Evolutionary conservation across 1,139 yeast species (phyloP), one percentile per base, ranked within the genome.

Genomic region (Lodderomyces pseudojiufengensis): DNA sequence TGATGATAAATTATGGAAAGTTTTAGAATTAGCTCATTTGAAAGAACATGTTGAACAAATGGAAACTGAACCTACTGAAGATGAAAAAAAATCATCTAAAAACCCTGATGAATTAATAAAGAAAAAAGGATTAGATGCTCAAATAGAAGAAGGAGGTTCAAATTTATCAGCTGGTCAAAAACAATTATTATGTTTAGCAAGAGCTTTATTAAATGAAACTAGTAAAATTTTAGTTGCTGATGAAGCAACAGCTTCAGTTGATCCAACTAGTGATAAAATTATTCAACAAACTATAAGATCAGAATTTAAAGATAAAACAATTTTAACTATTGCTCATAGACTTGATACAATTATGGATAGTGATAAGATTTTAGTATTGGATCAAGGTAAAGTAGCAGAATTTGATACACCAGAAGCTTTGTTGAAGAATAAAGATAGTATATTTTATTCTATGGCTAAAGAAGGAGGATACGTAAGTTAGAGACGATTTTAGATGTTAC

Each of bases 181-280:
- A 33, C 95, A 85, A 57, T 62, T 85, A 36, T 63, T 85, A 56
- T 84, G 92, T 48, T 61, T 85, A 21, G 86, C 90, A 0, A 69
- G 95, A 39, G 94, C 90, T 0, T 63, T 85, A 34, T 63, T 84
- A 44, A 59, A 51, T 40, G 70, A 73, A n/a, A 78, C 88, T 2
- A 45, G 48, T 24, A 78, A 73, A 43, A 75, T 85, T 22, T 62
- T 85, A 42, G 75, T 85, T 13, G 61, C 85, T 35, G 95, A 85
- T 52, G 95, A 85, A 58, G 95, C 95, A 1, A 85, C 95, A 0
- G 90, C 95, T 0, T 84, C 92, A 3, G 92, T 85, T 25, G 95
- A 85, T 54, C 78, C 82, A 22, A 83, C 82, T 51, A 85, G 95
- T 0, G 95, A 85, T 51, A 73, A 73, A 46, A 72, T 84, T 39